A percentile compares a stretch with the other conserved stretches of the same genome.
phyloP scores from a whole-genome alignment of 2,329 filamentous ascomycete genomes.

The Aquanectria penicillioides region DNA sequence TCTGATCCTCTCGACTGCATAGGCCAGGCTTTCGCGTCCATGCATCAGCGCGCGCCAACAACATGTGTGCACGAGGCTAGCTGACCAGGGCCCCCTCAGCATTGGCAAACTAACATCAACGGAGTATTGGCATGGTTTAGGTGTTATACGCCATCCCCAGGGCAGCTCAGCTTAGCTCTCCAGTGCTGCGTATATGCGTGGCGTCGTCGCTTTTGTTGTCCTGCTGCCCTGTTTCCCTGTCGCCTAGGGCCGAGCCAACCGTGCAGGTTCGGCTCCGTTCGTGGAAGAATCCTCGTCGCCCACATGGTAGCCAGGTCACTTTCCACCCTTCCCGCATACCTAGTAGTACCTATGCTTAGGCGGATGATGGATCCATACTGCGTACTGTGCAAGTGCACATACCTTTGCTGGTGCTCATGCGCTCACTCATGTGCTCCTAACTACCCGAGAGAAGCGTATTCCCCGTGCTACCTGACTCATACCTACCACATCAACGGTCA shows the following conservation, averaged over 20 bases:
- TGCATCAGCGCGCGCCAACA: not conserved
- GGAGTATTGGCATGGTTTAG: not conserved
- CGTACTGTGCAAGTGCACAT: conserved; percentile 15
- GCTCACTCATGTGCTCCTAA: conserved; percentile 5
- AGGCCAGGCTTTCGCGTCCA: conserved; percentile 1
- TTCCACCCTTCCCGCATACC: conserved; percentile 7
- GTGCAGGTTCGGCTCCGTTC: conserved; percentile 15
- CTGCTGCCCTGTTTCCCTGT: too few species aligned
- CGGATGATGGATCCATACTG: conserved; percentile 2
- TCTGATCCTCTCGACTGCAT: not conserved
- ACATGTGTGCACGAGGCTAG: not conserved
- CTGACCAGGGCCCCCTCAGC: not conserved
- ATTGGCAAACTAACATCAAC: conserved; percentile 1
- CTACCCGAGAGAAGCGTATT: too few species aligned
- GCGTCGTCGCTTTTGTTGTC: too few species aligned
- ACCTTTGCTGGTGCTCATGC: conserved; percentile 1
- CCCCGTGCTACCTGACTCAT: conserved; percentile 26
- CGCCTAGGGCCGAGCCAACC: not conserved
- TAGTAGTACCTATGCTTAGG: too few species aligned
- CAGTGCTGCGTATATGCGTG: not conserved
- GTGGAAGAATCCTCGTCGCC: conserved; percentile 21
- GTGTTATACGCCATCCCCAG: not conserved
- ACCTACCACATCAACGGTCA: conserved; percentile 20
- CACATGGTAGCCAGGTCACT: conserved; percentile 23
- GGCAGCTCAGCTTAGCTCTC: not conserved